Base-by-base conservation (phyloP, 176 grass and related monocot genomes). In the Cymbopogon citratus region DNA sequence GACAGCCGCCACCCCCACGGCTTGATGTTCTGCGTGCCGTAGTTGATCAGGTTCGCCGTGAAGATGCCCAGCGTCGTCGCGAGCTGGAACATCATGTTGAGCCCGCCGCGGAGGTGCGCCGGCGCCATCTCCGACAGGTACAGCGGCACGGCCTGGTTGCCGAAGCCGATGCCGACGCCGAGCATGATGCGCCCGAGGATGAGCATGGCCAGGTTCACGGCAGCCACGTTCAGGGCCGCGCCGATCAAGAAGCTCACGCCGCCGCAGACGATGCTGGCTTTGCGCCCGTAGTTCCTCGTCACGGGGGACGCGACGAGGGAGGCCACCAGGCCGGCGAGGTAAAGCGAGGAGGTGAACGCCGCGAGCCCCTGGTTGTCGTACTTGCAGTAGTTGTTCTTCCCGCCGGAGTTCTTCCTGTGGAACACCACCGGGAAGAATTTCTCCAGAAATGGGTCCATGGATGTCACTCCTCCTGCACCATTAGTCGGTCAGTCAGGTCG, bases 1-100 rank as follows among this genome's bases (percentile, higher is more conserved):
- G 95, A 98, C 52, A 98, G 88, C 0, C 95, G 92, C 95, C 95
- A 98, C 0, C 95, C 95, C 95, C 92, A 94, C 0, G 95, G 90
- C 36, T 73, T 81, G 67, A 97, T 79, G 65, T 91, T 91, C 86
- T 92, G 89, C 57, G 95, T 98, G 10, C 95, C 95, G 67, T 94
- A 98, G 85, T 98, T 98, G 89, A 98, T 82, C 92, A 94, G 87
- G 92, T 98, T 98, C 38, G 95, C 95, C 34, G 86, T 87, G 88
- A 98, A 86, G 76, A 98, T 98, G 81, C 95, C 92, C 10, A 94
- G 88, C 63, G 95, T 98, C 60, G 92, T 98, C 11, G 95, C 95
- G 5, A 98, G 88, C 83, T 98, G 95, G 90, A 98, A 98, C 95
- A 98, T 89, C 92, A 98, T 98, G 86, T 98, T 98, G 73, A 98